These are phyloP conservation scores for Botryotinia globosa DNA, from an alignment of 2,329 filamentous ascomycete genomes.

Conservation along the genomic window DNA sequence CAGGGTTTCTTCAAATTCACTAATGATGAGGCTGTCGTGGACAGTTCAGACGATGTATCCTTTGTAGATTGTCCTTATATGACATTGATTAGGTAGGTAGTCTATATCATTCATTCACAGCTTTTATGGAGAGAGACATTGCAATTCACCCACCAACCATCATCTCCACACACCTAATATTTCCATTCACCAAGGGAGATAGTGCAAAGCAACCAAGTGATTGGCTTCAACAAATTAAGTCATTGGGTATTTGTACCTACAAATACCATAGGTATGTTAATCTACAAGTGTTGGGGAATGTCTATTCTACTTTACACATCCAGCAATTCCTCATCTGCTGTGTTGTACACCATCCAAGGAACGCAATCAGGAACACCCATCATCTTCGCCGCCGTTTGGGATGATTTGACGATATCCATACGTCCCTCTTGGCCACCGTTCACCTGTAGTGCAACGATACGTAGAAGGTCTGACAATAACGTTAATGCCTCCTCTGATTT, in stretches of 20 bases:
- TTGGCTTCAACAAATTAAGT: not conserved
- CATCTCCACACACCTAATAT: not conserved
- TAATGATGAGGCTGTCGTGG: not conserved
- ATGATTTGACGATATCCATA: constrained; percentile 14
- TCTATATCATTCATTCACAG: not conserved
- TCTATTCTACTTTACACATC: not conserved
- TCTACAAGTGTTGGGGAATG: constrained; percentile 11
- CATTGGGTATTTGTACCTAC: not conserved
- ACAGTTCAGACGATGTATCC: not conserved
- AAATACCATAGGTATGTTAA: too few relatives aligned
- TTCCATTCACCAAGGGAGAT: not conserved
- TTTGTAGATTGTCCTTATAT: not conserved
- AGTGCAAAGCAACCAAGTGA: not conserved
- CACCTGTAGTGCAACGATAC: constrained; percentile 26
- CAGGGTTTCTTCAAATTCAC: not conserved
- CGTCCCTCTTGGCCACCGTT: not conserved
- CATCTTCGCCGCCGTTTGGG: constrained; percentile 21
- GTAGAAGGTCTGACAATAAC: constrained; percentile 34
- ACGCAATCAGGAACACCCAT: constrained; percentile 34
- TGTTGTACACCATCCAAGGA: constrained; percentile 22
- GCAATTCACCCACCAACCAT: not conserved
- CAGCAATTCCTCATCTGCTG: not conserved
- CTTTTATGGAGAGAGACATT: not conserved
- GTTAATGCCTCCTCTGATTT: constrained; percentile 37
- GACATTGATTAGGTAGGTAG: not conserved